A percentile compares a stretch with the other conserved stretches of the same genome.
phyloP scores from a whole-genome alignment of 2,329 filamentous ascomycete species.

The Phyllosticta paracitricarpa region DNA sequence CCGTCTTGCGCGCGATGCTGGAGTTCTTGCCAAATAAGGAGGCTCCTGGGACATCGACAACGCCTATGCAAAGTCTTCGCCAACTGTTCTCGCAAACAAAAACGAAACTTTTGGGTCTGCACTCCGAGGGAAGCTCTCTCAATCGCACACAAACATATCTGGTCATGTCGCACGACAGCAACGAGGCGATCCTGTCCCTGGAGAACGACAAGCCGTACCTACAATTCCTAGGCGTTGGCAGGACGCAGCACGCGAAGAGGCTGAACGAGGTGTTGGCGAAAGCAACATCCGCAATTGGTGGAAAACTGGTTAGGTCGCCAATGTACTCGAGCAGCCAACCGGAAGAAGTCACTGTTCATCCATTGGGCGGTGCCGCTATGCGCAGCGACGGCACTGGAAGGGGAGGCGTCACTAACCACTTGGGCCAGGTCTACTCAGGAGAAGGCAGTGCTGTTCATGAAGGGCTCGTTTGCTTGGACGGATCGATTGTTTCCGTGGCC shows the following conservation, averaged over 20 bases:
- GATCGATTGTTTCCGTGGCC: constrained; percentile 50
- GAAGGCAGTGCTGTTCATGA: constrained; percentile 40
- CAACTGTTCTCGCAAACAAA: constrained; percentile 40
- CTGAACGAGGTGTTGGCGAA: constrained; percentile 44
- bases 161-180: constrained; percentile 57
- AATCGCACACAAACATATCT: constrained; percentile 54
- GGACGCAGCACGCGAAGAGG: constrained; percentile 44
- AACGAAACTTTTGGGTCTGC: constrained; percentile 50
- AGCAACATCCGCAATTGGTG: constrained; percentile 49
- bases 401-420: constrained; percentile 51
- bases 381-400: constrained; percentile 46
- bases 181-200: constrained; percentile 50
- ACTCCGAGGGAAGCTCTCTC: constrained; percentile 45
- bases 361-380: constrained; percentile 57
- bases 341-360: constrained; percentile 54
- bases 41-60: constrained; percentile 24
- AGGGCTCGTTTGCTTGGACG: constrained; percentile 54
- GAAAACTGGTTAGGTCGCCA: constrained; percentile 50
- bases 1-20: constrained; percentile 48
- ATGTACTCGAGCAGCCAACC: constrained; percentile 36
- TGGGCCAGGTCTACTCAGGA: constrained; percentile 50
- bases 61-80: constrained; percentile 24
- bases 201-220: constrained; percentile 51
- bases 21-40: constrained; percentile 43
- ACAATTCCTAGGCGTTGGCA: constrained; percentile 49